These are phyloP conservation scores for Voacanga thouarsii DNA, from an alignment of 257 asterid species.

Conservation along the genomic window DNA sequence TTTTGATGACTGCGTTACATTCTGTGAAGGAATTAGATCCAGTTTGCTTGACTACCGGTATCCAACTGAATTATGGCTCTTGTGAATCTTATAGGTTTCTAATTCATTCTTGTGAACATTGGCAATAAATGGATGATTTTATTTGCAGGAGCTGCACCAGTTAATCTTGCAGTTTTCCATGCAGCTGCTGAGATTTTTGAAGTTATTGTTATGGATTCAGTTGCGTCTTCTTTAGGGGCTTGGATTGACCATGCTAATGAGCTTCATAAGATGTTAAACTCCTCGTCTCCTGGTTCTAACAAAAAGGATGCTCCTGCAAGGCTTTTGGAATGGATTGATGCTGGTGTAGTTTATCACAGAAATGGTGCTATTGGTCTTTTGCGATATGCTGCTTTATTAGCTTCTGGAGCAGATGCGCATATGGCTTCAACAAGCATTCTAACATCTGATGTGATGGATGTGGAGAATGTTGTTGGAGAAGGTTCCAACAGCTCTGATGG, in stretches of 20 bases:
- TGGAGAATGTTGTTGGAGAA: slow-evolving; percentile 83
- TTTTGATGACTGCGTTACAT: slow-evolving; percentile 68
- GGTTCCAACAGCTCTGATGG: slow-evolving; percentile 73
- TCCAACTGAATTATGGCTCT: slow-evolving; percentile 12
- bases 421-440: slow-evolving; percentile 83
- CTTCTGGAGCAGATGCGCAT: slow-evolving; percentile 94
- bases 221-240: slow-evolving; percentile 75
- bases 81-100: slow-evolving; percentile 18
- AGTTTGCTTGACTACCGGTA: slow-evolving; percentile 54
- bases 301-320: slow-evolving; percentile 94
- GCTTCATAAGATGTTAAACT: slow-evolving; percentile 56
- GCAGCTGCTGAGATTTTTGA: slow-evolving; percentile 89
- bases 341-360: slow-evolving; percentile 90
- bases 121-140: slow-evolving; percentile 12
- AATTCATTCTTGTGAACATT: slow-evolving; percentile 6
- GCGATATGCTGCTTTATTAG: slow-evolving; percentile 73
- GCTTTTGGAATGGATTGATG: slow-evolving; percentile 97
- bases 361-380: slow-evolving; percentile 76
- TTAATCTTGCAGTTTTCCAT: slow-evolving; percentile 77
- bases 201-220: slow-evolving; percentile 80
- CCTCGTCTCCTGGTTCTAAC: slow-evolving; percentile 74
- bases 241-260: slow-evolving; percentile 78
- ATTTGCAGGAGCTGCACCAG: slow-evolving; percentile 66
- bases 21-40: slow-evolving; percentile 79
- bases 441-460: slow-evolving; percentile 93